Evolutionary conservation across 345 rosid genomes (phyloP).

Genomic region (Camelina neglecta): DNA sequence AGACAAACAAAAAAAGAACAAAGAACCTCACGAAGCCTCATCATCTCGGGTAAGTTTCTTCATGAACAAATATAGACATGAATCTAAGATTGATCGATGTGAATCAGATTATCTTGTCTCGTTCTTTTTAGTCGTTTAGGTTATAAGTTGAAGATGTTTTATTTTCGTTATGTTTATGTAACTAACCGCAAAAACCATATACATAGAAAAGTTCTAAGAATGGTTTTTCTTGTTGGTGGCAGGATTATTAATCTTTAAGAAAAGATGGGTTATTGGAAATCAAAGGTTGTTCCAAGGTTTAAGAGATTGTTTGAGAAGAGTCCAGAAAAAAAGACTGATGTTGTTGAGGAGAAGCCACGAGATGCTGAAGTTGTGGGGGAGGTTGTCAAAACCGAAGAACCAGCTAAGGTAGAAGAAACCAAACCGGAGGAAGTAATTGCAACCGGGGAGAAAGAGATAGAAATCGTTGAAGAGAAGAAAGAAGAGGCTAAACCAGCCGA

Average conservation of each 20-base stretch:
- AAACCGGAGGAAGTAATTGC: slow-evolving; percentile 33
- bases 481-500: slow-evolving; percentile 40
- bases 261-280: slow-evolving; percentile 81
- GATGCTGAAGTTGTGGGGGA: slow-evolving; percentile 44
- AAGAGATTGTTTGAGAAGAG: slow-evolving; percentile 75
- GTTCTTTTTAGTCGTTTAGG: neutral
- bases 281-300: slow-evolving; percentile 79
- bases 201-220: neutral
- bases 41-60: slow-evolving; percentile 39
- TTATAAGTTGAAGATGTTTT: slow-evolving; percentile 1
- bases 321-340: slow-evolving; percentile 61
- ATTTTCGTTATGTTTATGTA: neutral
- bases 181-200: neutral
- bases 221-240: neutral
- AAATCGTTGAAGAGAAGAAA: slow-evolving; percentile 55
- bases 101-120: slow-evolving; percentile 12
- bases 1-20: slow-evolving; percentile 20
- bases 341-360: slow-evolving; percentile 57
- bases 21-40: slow-evolving; percentile 1
- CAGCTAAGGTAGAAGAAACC: slow-evolving; percentile 38
- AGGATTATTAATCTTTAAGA: neutral
- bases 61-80: neutral
- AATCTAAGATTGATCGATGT: neutral
- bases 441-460: slow-evolving; percentile 45
- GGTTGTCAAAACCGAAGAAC: slow-evolving; percentile 35